Percentiles rank a stretch among this genome's conserved stretches.
phyloP scores from a whole-genome alignment of 352 stramenopile species.

The Blastocystis hominis region DNA sequence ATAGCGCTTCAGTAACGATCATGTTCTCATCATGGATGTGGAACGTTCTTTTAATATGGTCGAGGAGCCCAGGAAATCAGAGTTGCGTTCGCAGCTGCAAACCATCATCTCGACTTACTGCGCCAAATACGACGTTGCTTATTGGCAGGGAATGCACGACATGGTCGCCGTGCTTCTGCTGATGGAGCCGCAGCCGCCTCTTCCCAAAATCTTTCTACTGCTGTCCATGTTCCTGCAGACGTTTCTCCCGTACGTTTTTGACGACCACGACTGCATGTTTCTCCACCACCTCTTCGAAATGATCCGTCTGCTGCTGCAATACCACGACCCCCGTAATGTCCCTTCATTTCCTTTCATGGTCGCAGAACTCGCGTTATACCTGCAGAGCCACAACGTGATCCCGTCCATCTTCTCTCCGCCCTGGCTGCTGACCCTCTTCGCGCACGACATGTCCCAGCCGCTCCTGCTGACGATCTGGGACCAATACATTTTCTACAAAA shows the following conservation, averaged over 20 bases:
- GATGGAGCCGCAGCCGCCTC: conserved; percentile 46
- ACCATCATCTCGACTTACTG: conserved; percentile 56
- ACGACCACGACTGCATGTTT: conserved; percentile 50
- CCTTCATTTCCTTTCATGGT: neutral
- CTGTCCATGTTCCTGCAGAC: conserved; percentile 53
- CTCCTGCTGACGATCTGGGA: conserved; percentile 51
- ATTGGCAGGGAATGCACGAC: conserved; percentile 58
- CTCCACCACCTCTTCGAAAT: conserved; percentile 54
- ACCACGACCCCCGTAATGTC: conserved; percentile 46
- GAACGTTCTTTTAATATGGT: conserved; percentile 45
- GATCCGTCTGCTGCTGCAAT: conserved; percentile 50
- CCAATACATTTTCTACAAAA: conserved; percentile 56
- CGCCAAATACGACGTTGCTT: conserved; percentile 41
- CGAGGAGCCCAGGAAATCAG: conserved; percentile 15
- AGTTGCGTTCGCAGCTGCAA: conserved; percentile 5
- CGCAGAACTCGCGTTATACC: conserved; percentile 28
- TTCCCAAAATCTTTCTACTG: conserved; percentile 31
- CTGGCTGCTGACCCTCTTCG: conserved; percentile 53
- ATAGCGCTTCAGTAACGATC: conserved; percentile 55
- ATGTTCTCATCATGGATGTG: conserved; percentile 29
- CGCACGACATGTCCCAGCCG: conserved; percentile 30
- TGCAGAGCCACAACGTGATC: neutral
- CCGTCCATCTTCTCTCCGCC: conserved; percentile 40
- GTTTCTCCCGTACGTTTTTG: conserved; percentile 46
- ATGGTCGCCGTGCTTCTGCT: conserved; percentile 44